Conservation (phyloP, 179 eudicot species). For the Gypsophila paniculata region DNA sequence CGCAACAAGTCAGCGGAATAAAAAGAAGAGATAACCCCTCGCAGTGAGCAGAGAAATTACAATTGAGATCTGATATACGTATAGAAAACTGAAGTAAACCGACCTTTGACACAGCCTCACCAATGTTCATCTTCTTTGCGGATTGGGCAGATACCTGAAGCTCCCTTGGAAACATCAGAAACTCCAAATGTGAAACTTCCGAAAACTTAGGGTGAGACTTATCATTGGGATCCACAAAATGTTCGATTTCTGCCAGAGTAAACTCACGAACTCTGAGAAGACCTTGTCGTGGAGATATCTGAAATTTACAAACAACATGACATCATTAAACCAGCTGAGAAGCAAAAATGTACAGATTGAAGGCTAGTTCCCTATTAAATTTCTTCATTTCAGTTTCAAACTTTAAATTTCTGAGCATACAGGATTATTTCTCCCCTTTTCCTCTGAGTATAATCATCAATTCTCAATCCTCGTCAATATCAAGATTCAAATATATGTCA, state of each 20-base stretch:
- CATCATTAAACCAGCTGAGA: not conserved
- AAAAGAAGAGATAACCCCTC: conserved; percentile 3
- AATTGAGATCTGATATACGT: not conserved
- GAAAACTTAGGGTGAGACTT: conserved; percentile 81
- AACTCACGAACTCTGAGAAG: conserved; percentile 93
- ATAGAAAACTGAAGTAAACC: not conserved
- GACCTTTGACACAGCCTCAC: conserved; percentile 78
- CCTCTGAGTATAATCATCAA: not conserved
- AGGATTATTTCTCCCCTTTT: not conserved
- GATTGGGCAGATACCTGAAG: conserved; percentile 79
- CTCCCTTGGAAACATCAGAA: conserved; percentile 90
- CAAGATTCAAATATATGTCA: not conserved
- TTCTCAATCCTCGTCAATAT: not conserved
- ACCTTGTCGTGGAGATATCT: conserved; percentile 98
- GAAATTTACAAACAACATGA: conserved; percentile 20
- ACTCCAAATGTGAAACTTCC: conserved; percentile 69
- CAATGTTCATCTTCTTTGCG: conserved; percentile 53
- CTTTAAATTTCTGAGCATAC: not conserved
- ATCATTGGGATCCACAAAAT: conserved; percentile 91
- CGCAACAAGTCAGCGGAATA: not conserved
- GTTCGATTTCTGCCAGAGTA: conserved; percentile 95
- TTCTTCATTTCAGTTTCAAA: not conserved
- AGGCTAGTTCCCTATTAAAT: not conserved
- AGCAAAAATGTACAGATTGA: not conserved
- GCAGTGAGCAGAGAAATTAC: not conserved